A percentile compares a stretch with the other conserved stretches of the same genome.
phyloP scores from a whole-genome alignment of 176 grass and related monocot species.

The Triticum aestivum region DNA sequence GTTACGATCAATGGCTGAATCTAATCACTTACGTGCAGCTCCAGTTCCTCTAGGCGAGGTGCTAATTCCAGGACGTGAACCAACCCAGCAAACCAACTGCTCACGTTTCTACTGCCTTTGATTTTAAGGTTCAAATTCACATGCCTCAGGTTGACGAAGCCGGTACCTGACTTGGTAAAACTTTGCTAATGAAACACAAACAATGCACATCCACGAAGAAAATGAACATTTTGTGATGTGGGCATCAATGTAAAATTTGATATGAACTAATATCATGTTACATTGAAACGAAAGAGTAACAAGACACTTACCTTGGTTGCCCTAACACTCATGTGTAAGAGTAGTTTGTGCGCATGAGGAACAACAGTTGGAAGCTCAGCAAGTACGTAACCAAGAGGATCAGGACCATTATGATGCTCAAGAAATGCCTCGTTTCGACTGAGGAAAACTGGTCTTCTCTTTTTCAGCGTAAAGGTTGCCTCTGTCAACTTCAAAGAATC shows the following conservation, averaged over 20 bases:
- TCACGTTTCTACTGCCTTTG: not conserved
- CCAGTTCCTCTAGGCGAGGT: not conserved
- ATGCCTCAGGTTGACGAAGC: not conserved
- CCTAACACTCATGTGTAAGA: no score
- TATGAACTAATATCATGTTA: no score
- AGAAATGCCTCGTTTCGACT: no score
- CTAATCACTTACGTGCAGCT: not conserved
- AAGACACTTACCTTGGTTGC: no score
- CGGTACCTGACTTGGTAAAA: not conserved
- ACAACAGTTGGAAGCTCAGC: not conserved
- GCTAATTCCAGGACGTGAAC: not conserved
- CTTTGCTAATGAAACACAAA: not conserved
- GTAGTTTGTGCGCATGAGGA: not conserved
- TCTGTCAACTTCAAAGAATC: not conserved
- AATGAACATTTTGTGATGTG: no score
- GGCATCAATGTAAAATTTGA: no score
- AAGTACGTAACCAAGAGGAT: not conserved
- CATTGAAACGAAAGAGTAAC: no score
- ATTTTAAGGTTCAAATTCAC: not conserved
- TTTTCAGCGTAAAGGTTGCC: not conserved
- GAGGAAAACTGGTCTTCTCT: no score
- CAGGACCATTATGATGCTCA: not conserved
- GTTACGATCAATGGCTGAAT: not conserved
- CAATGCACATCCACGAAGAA: not conserved
- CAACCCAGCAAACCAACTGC: not conserved